phyloP scores from a whole-genome alignment of 2,329 filamentous ascomycete species.

The Ramularia endophylla region DNA sequence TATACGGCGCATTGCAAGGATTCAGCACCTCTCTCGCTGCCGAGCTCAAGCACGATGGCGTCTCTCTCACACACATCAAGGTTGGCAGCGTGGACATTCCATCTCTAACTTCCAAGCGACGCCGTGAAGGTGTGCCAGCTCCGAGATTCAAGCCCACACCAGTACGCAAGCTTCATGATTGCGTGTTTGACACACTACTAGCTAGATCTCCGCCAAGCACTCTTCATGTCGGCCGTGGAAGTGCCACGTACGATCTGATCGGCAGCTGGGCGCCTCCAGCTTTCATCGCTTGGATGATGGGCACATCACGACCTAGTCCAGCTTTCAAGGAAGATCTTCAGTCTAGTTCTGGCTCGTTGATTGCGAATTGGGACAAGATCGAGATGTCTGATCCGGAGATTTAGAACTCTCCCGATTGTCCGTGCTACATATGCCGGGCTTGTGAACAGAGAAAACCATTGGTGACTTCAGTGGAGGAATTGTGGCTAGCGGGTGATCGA shows the following conservation, averaged over 20 bases:
- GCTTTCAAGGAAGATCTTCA: slow-evolving; percentile 29
- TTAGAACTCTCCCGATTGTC: too few species aligned
- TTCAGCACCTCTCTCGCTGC: slow-evolving; percentile 75
- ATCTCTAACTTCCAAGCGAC: slow-evolving; percentile 46
- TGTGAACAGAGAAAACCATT: background rate
- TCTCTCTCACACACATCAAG: slow-evolving; percentile 76
- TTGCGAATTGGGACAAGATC: slow-evolving; percentile 40
- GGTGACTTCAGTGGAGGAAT: too few species aligned
- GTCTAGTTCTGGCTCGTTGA: slow-evolving; percentile 38
- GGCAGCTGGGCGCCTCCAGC: slow-evolving; percentile 71
- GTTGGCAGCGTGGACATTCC: slow-evolving; percentile 86
- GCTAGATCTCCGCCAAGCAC: slow-evolving; percentile 54
- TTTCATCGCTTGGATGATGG: slow-evolving; percentile 92
- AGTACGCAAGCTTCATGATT: slow-evolving; percentile 72
- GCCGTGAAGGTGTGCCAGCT: slow-evolving; percentile 32
- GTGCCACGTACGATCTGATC: slow-evolving; percentile 76
- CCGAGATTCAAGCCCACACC: slow-evolving; percentile 46
- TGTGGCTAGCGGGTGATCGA: too few species aligned
- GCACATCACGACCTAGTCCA: slow-evolving; percentile 41
- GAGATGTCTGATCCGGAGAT: slow-evolving; percentile 24
- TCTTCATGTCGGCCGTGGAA: slow-evolving; percentile 77
- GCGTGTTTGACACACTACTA: slow-evolving; percentile 84
- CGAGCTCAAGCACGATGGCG: slow-evolving; percentile 69
- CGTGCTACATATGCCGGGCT: background rate
- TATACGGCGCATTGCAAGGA: slow-evolving; percentile 79